phyloP scores from a whole-genome alignment of 1,284 basidiomycete genomes.

The Acaromyces ingoldii region DNA sequence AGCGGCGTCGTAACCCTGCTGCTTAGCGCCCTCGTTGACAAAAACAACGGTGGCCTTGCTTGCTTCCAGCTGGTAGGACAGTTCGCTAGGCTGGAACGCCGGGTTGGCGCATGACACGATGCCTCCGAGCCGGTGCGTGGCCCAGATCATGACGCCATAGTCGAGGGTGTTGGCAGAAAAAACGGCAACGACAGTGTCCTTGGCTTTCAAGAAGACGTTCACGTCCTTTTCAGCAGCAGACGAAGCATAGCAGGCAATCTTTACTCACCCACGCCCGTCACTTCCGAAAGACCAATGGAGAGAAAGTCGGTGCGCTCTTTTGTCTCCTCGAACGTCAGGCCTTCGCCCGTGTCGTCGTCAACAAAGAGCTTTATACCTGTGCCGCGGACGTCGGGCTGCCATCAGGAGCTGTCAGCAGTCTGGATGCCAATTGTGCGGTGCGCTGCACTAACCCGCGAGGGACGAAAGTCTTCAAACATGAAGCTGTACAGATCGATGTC shows the following conservation, averaged over 20 bases:
- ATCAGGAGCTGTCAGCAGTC: too few species aligned
- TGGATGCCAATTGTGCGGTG: too few species aligned
- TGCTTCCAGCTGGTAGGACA: constrained; percentile 54
- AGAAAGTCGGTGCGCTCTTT: constrained; percentile 27
- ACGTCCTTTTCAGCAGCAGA: too few species aligned
- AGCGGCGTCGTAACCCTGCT: constrained; percentile 59
- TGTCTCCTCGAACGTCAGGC: constrained; percentile 29
- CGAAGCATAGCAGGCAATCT: too few species aligned
- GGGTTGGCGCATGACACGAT: constrained; percentile 71
- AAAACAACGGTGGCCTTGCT: constrained; percentile 62
- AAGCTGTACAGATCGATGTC: constrained; percentile 30
- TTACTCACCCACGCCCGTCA: neutral
- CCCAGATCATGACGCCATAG: constrained; percentile 70
- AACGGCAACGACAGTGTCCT: constrained; percentile 21
- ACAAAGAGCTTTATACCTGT: constrained; percentile 28
- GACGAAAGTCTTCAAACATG: constrained; percentile 24
- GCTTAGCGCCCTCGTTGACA: constrained; percentile 57
- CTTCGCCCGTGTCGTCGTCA: constrained; percentile 32
- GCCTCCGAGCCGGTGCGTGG: constrained; percentile 66
- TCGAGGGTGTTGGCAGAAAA: constrained; percentile 54
- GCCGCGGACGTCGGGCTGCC: constrained; percentile 28
- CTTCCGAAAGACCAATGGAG: constrained; percentile 12
- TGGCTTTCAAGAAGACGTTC: constrained; percentile 15
- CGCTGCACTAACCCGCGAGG: too few species aligned
- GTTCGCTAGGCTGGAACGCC: constrained; percentile 64